Evolutionary conservation across 2,329 filamentous ascomycete species (phyloP).

Genomic region (Lasiodiplodia gonubiensis): DNA sequence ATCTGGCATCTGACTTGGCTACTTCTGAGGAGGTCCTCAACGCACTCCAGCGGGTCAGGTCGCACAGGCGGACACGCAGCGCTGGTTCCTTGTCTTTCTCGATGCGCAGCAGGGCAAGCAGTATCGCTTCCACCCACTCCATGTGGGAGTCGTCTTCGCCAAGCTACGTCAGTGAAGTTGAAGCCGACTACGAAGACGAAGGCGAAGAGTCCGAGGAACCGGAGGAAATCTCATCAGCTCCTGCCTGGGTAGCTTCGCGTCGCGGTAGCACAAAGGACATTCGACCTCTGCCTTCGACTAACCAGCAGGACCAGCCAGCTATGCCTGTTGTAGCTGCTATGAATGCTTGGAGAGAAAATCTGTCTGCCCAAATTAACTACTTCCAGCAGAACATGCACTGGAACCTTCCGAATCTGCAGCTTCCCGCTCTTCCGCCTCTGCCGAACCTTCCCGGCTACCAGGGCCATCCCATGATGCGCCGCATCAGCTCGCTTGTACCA

Average conservation of each 20-base stretch:
- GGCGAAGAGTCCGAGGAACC: constrained; percentile 25
- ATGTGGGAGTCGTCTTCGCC: constrained; percentile 62
- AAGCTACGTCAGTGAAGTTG: constrained; percentile 22
- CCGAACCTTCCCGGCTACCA: constrained; percentile 72
- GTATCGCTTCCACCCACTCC: constrained; percentile 69
- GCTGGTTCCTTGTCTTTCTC: constrained; percentile 56
- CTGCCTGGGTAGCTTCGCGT: constrained; percentile 25
- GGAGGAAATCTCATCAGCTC: constrained; percentile 6
- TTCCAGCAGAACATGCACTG: constrained; percentile 74
- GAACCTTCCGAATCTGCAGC: constrained; percentile 66
- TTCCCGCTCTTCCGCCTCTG: constrained; percentile 50
- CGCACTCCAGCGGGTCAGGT: constrained; percentile 66
- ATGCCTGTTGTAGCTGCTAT: constrained; percentile 57
- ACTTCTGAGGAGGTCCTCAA: constrained; percentile 68
- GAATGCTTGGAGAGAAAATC: constrained; percentile 64
- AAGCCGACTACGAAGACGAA: constrained; percentile 27
- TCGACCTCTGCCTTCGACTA: not conserved
- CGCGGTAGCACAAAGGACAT: constrained; percentile 15
- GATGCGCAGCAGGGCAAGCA: constrained; percentile 67
- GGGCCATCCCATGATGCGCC: constrained; percentile 69
- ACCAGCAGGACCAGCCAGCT: constrained; percentile 4
- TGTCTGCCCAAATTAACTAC: constrained; percentile 75
- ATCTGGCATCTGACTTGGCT: constrained; percentile 73
- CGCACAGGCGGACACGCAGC: constrained; percentile 70
- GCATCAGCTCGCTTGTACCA: constrained; percentile 75